Evolutionary conservation across 2,329 filamentous ascomycete genomes (phyloP).

Genomic region (Penicillium sp.): DNA sequence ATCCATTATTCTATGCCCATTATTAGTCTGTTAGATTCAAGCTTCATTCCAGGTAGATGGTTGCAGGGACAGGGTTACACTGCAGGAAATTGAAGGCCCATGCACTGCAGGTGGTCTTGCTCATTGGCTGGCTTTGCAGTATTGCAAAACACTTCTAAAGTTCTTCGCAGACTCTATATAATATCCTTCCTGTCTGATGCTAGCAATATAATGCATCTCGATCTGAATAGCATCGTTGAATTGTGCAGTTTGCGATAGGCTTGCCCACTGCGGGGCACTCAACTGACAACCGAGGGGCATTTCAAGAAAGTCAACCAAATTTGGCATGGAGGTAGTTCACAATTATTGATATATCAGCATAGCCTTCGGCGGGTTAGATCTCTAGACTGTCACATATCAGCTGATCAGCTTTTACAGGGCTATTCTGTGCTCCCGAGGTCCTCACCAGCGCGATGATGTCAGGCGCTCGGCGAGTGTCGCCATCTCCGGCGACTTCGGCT

Average conservation of each 20-base stretch:
- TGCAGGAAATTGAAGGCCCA: background rate
- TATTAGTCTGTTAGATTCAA: background rate
- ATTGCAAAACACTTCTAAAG: no score
- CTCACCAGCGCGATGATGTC: conserved; percentile 23
- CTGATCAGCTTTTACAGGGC: no score
- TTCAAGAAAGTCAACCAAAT: background rate
- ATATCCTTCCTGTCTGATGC: no score
- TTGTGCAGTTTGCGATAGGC: background rate
- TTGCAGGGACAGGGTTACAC: background rate
- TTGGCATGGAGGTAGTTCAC: background rate
- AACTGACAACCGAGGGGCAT: background rate
- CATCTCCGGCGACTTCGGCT: conserved; percentile 22
- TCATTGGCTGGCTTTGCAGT: background rate
- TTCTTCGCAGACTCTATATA: no score
- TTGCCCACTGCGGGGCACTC: conserved; percentile 1
- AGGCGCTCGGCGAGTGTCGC: conserved; percentile 22
- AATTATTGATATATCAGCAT: no score
- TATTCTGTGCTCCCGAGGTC: background rate
- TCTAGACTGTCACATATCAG: background rate
- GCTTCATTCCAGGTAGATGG: background rate
- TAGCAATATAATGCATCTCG: no score
- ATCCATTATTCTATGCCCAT: no score
- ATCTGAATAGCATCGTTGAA: background rate
- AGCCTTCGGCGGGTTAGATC: background rate
- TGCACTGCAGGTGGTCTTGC: background rate